Conservation (phyloP, 352 stramenopile species). For the Elongisporangium undulatum region DNA sequence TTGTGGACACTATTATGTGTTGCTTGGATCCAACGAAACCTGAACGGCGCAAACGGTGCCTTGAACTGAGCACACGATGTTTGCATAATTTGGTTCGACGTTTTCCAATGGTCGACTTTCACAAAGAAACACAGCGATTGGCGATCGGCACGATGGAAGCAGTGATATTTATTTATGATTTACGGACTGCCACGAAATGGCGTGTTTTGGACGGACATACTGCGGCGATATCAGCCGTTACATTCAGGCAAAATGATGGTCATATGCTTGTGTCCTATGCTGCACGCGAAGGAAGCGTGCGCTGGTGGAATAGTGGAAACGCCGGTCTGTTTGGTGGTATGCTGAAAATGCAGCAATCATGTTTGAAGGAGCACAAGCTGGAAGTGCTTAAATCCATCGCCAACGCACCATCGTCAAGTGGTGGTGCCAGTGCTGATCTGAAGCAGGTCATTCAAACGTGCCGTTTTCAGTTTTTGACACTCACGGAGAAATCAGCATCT, state of each 20-base stretch:
- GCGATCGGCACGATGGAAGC: constrained; percentile 85
- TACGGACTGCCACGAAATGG: constrained; percentile 87
- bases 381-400: constrained; percentile 33
- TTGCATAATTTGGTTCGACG: constrained; percentile 77
- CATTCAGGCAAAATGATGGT: constrained; percentile 57
- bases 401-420: constrained; percentile 44
- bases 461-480: constrained; percentile 71
- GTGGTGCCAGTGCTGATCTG: constrained; percentile 54
- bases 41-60: constrained; percentile 69
- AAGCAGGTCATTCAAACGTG: constrained; percentile 86
- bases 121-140: constrained; percentile 83
- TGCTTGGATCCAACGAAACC: constrained; percentile 83
- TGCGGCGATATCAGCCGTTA: constrained; percentile 62
- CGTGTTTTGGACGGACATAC: constrained; percentile 79
- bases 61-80: constrained; percentile 73
- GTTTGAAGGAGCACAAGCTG: constrained; percentile 81
- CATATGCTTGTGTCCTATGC: constrained; percentile 83
- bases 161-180: constrained; percentile 86
- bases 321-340: constrained; percentile 75
- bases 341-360: constrained; percentile 87
- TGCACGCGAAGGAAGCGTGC: constrained; percentile 67
- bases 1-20: constrained; percentile 85
- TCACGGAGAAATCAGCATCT: constrained; percentile 31
- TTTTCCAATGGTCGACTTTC: constrained; percentile 88
- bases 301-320: constrained; percentile 84